Percentiles rank a stretch among this genome's conserved stretches.
Conservation (phyloP, 768 basidiomycete species). For the Tephrocybe sp. region DNA sequence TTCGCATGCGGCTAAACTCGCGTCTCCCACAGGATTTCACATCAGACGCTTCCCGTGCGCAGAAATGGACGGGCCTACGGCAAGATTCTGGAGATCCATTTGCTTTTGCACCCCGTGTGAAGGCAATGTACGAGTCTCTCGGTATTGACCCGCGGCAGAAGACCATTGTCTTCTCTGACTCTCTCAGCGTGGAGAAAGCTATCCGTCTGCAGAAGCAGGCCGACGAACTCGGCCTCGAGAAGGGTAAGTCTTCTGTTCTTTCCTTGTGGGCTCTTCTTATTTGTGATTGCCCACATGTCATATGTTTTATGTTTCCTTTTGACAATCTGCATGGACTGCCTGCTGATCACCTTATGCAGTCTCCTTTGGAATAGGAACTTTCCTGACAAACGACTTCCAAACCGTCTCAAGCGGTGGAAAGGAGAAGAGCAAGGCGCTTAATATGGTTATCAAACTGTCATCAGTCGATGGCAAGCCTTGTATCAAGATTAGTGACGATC, state of each 20-base stretch:
- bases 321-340: background rate
- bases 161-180: slow-evolving; percentile 82
- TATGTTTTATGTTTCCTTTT: background rate
- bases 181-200: slow-evolving; percentile 68
- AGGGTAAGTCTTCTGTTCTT: slow-evolving; percentile 36
- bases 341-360: slow-evolving; percentile 42
- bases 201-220: slow-evolving; percentile 69
- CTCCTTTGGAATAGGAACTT: slow-evolving; percentile 92
- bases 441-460: slow-evolving; percentile 93
- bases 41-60: slow-evolving; percentile 54
- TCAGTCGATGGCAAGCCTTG: slow-evolving; percentile 72
- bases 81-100: slow-evolving; percentile 95
- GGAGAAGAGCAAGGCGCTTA: slow-evolving; percentile 76
- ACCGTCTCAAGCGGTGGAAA: slow-evolving; percentile 34
- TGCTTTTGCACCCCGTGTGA: slow-evolving; percentile 72
- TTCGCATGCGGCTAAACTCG: slow-evolving; percentile 1
- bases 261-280: background rate
- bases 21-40: slow-evolving; percentile 48
- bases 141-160: slow-evolving; percentile 67
- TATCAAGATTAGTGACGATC: slow-evolving; percentile 93
- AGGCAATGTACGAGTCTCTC: slow-evolving; percentile 65
- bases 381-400: slow-evolving; percentile 85
- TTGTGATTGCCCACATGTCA: too few species aligned
- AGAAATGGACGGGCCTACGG: slow-evolving; percentile 77
- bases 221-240: slow-evolving; percentile 65